phyloP scores from a whole-genome alignment of 2,329 filamentous ascomycete species.

The Diaporthe citri region DNA sequence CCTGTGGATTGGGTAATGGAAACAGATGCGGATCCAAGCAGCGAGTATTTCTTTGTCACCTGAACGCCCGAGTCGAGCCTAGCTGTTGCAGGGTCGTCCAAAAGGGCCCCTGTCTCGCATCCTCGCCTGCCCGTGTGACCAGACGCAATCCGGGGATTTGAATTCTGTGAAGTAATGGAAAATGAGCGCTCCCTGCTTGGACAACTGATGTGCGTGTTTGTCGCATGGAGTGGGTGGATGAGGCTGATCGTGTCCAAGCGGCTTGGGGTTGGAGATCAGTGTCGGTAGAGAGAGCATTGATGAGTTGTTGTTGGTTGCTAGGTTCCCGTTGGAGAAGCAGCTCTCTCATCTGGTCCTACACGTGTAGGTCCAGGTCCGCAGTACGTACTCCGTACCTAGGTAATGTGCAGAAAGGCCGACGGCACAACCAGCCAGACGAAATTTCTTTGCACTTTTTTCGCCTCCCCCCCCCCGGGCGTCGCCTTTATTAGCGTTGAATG shows the following conservation, averaged over 20 bases:
- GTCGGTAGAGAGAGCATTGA: neutral
- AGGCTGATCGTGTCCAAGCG: slow-evolving; percentile 8
- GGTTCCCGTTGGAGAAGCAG: neutral
- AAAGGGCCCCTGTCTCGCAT: slow-evolving; percentile 21
- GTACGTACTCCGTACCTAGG: no score
- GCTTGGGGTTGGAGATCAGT: neutral
- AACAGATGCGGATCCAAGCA: slow-evolving; percentile 35
- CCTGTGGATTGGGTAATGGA: slow-evolving; percentile 41
- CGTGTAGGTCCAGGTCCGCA: no score
- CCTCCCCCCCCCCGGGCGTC: no score
- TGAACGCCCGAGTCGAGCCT: slow-evolving; percentile 30
- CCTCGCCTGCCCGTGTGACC: slow-evolving; percentile 31
- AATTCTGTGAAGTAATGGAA: slow-evolving; percentile 25
- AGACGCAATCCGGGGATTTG: neutral
- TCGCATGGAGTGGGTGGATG: neutral
- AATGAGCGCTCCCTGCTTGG: slow-evolving; percentile 16
- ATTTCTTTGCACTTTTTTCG: neutral
- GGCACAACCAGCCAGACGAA: neutral
- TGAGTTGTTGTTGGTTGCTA: neutral
- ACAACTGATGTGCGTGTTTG: neutral
- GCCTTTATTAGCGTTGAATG: neutral
- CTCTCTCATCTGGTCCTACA: no score
- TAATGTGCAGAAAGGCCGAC: neutral
- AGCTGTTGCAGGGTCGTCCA: slow-evolving; percentile 33
- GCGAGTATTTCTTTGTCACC: slow-evolving; percentile 41